A percentile compares a stretch with the other conserved stretches of the same genome.
Evolutionary conservation across 306 rosid species (phyloP).

Genomic region (Inga oerstediana): DNA sequence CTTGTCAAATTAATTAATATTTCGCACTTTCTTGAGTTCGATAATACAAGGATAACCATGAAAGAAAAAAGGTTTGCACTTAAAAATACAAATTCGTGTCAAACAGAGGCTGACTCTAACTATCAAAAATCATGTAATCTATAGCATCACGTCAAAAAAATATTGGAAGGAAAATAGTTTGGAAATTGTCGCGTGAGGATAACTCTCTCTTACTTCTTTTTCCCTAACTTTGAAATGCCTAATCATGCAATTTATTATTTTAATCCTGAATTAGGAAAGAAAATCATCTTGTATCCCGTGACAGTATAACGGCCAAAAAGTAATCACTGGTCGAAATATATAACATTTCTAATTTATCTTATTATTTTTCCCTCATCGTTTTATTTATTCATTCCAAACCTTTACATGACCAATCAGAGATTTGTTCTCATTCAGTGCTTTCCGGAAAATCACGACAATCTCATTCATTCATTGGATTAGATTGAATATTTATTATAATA

Average conservation of each 20-base stretch:
- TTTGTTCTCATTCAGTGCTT: background rate
- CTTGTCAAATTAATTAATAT: background rate
- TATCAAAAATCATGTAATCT: background rate
- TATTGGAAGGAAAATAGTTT: background rate
- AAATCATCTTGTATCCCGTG: background rate
- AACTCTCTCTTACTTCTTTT: background rate
- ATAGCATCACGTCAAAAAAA: background rate
- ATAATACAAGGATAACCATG: background rate
- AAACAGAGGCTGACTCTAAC: background rate
- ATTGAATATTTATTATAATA: background rate
- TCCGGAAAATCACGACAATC: background rate
- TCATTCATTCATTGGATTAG: background rate
- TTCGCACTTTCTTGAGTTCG: background rate
- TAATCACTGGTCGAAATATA: background rate
- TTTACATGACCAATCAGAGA: background rate
- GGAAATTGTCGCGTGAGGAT: background rate
- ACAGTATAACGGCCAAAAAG: background rate
- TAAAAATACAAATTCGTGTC: background rate
- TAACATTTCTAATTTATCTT: background rate
- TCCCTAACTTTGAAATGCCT: background rate
- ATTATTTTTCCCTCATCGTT: background rate
- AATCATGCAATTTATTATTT: background rate
- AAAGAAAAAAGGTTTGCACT: background rate
- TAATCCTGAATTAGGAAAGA: background rate
- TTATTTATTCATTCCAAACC: background rate